Conservation (phyloP, 1,284 basidiomycete species). For the Serendipita sp. region DNA sequence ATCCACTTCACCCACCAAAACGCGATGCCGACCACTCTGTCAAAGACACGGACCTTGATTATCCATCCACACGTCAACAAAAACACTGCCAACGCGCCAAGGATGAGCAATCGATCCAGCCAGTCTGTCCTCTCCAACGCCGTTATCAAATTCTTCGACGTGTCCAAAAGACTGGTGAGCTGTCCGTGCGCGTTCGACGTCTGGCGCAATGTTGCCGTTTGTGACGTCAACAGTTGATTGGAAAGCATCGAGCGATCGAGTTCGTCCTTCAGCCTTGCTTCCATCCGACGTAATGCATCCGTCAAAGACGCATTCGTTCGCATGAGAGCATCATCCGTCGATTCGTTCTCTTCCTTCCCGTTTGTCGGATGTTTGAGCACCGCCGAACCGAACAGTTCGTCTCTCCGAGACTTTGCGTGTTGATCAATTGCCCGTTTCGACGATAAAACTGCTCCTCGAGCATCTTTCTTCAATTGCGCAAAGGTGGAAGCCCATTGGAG, state of each 20-base stretch:
- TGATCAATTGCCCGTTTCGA: slow-evolving; percentile 61
- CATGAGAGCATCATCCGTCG: slow-evolving; percentile 78
- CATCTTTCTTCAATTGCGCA: slow-evolving; percentile 42
- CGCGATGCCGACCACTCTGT: slow-evolving; percentile 51
- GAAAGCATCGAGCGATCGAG: slow-evolving; percentile 78
- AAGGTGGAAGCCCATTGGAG: slow-evolving; percentile 34
- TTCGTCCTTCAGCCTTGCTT: slow-evolving; percentile 77
- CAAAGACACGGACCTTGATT: slow-evolving; percentile 71
- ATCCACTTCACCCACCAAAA: slow-evolving; percentile 45
- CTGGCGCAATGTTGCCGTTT: slow-evolving; percentile 59
- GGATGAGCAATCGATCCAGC: slow-evolving; percentile 77
- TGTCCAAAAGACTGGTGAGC: slow-evolving; percentile 57
- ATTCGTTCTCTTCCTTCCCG: slow-evolving; percentile 35
- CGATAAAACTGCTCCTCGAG: slow-evolving; percentile 46
- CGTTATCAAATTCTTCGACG: slow-evolving; percentile 71
- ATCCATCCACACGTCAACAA: slow-evolving; percentile 72
- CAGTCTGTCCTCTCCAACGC: slow-evolving; percentile 76
- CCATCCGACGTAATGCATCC: slow-evolving; percentile 68
- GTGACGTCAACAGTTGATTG: slow-evolving; percentile 51
- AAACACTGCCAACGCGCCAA: slow-evolving; percentile 69
- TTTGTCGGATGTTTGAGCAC: slow-evolving; percentile 30
- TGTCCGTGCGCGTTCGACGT: slow-evolving; percentile 69
- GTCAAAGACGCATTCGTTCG: slow-evolving; percentile 79
- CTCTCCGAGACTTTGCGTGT: slow-evolving; percentile 38
- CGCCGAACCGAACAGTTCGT: slow-evolving; percentile 42